Evolutionary conservation across 2,329 filamentous ascomycete species (phyloP).

Genomic region (Botrytis tulipae): DNA sequence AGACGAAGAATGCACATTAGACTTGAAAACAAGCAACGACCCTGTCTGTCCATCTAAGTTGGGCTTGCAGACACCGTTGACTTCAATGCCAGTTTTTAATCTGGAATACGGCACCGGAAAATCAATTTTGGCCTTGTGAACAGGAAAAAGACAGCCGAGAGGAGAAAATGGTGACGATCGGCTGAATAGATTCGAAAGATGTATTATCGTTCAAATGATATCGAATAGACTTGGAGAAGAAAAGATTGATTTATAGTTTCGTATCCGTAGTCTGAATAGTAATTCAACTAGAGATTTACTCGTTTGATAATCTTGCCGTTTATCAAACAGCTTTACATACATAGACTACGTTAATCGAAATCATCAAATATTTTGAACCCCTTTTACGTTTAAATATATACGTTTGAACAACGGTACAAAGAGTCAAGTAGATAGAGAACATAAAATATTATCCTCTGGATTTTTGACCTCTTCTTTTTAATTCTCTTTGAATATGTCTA

Average conservation of each 20-base stretch:
- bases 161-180: not conserved
- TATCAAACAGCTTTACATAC: not conserved
- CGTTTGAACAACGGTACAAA: no score
- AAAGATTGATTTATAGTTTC: not conserved
- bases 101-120: not conserved
- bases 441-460: no score
- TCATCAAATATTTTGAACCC: fast-evolving
- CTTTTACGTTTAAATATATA: not conserved
- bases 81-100: conserved; percentile 4
- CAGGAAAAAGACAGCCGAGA: not conserved
- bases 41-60: not conserved
- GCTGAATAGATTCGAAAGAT: not conserved
- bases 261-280: not conserved
- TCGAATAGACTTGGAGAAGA: not conserved
- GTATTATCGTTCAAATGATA: not conserved
- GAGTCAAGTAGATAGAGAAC: no score
- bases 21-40: not conserved
- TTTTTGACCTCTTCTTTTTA: no score
- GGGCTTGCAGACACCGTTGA: not conserved
- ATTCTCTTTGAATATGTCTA: no score
- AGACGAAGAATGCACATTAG: conserved; percentile 4
- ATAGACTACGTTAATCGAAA: not conserved
- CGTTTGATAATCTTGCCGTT: not conserved
- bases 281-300: not conserved
- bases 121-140: not conserved